Conservation (phyloP, 106 monocot species). For the Platanthera zijinensis region DNA sequence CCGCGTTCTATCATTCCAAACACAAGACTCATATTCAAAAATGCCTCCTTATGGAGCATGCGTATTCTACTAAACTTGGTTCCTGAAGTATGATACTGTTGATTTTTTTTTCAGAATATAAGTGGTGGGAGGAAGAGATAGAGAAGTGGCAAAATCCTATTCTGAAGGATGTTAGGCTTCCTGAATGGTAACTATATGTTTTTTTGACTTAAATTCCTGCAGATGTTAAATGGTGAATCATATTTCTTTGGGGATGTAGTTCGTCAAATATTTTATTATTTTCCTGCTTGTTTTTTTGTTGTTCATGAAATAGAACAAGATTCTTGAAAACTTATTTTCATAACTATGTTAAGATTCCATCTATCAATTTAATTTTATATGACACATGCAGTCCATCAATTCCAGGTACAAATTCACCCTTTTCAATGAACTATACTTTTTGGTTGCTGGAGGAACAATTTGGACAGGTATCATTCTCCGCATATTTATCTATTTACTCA, state of each 20-base stretch:
- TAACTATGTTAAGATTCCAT: not conserved
- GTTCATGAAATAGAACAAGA: not conserved
- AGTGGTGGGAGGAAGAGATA: conserved; percentile 98
- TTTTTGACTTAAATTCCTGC: not conserved
- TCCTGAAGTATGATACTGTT: not conserved
- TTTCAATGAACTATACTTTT: conserved; percentile 97
- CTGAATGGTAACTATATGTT: conserved; percentile 68
- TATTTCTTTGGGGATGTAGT: not conserved
- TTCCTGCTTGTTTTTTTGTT: not conserved
- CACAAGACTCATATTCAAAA: too few species aligned
- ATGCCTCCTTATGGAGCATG: not conserved
- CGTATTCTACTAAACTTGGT: not conserved
- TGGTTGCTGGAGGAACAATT: conserved; percentile 96
- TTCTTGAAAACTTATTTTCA: not conserved
- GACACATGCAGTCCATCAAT: conserved; percentile 1
- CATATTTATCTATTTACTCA: not conserved
- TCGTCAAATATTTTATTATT: not conserved
- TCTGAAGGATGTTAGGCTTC: conserved; percentile 73
- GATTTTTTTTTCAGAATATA: conserved; percentile 52
- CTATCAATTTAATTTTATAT: not conserved
- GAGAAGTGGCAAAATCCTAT: conserved; percentile 98
- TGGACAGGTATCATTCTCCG: conserved; percentile 69
- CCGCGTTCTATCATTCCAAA: too few species aligned
- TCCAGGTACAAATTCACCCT: conserved; percentile 97
- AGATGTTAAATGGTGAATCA: not conserved